phyloP scores from a whole-genome alignment of 2,329 filamentous ascomycete genomes.

The Trichoderma koningiopsis region DNA sequence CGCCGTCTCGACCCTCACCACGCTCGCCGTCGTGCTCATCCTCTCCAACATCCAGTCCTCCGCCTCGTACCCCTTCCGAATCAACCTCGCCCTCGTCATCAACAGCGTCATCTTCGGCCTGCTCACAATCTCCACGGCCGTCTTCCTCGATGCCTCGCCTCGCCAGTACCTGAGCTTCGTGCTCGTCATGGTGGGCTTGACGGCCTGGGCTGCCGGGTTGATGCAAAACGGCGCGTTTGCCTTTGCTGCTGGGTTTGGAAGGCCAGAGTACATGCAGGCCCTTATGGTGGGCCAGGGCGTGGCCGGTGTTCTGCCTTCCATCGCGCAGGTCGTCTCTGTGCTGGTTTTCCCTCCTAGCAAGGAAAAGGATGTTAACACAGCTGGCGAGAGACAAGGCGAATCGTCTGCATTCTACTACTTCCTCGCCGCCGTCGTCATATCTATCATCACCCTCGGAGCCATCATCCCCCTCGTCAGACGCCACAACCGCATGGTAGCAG shows the following conservation, averaged over 20 bases:
- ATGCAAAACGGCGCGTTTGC: slow-evolving; percentile 95
- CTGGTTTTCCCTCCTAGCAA: slow-evolving; percentile 54
- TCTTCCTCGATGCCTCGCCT: slow-evolving; percentile 64
- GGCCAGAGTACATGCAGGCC: slow-evolving; percentile 88
- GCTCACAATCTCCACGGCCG: slow-evolving; percentile 75
- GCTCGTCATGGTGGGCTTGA: slow-evolving; percentile 76
- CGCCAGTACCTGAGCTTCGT: slow-evolving; percentile 76
- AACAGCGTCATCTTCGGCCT: slow-evolving; percentile 77
- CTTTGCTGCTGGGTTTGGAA: slow-evolving; percentile 82
- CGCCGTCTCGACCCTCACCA: slow-evolving; percentile 82
- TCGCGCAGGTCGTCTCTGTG: slow-evolving; percentile 85
- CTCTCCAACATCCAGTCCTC: slow-evolving; percentile 78
- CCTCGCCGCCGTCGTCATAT: slow-evolving; percentile 79
- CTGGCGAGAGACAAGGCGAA: slow-evolving; percentile 34
- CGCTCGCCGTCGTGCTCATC: slow-evolving; percentile 73
- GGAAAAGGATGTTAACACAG: slow-evolving; percentile 32
- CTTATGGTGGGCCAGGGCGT: slow-evolving; percentile 95
- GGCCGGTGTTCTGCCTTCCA: slow-evolving; percentile 83
- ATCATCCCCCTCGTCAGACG: slow-evolving; percentile 73
- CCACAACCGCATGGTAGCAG: slow-evolving; percentile 56
- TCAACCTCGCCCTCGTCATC: slow-evolving; percentile 73
- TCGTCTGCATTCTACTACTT: slow-evolving; percentile 87
- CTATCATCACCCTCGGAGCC: slow-evolving; percentile 66
- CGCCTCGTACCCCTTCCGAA: slow-evolving; percentile 86
- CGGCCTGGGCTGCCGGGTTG: slow-evolving; percentile 78